Evolutionary conservation across 2,329 filamentous ascomycete species (phyloP).

Genomic region (Alternaria sp.): DNA sequence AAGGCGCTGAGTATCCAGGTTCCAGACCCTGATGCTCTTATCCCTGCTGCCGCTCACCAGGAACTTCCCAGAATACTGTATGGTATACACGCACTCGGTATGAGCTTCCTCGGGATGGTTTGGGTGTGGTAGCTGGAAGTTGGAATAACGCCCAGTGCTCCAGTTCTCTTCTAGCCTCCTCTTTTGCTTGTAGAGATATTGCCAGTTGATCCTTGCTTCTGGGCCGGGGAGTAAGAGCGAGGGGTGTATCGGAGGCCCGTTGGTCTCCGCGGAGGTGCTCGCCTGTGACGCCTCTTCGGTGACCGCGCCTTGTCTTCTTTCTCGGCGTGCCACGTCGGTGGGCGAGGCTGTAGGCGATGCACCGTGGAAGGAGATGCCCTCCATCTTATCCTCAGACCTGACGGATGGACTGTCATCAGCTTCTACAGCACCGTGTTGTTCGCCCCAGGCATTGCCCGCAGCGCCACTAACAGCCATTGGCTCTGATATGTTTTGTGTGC

Average conservation of each 20-base stretch:
- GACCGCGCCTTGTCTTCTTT: constrained; percentile 20
- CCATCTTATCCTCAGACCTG: constrained; percentile 46
- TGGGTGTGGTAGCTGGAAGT: constrained; percentile 91
- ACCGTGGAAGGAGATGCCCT: constrained; percentile 43
- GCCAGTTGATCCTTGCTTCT: constrained; percentile 80
- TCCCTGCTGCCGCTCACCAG: constrained; percentile 95
- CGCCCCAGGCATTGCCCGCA: constrained; percentile 47
- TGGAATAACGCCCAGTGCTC: constrained; percentile 79
- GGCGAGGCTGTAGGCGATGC: constrained; percentile 24
- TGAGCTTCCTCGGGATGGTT: constrained; percentile 82
- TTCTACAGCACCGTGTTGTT: constrained; percentile 57
- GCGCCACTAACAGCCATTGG: constrained; percentile 27
- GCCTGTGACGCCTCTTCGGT: constrained; percentile 14
- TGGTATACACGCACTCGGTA: constrained; percentile 89
- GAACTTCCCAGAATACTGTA: constrained; percentile 85
- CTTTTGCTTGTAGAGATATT: constrained; percentile 89
- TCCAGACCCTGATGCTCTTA: constrained; percentile 86
- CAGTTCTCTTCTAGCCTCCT: constrained; percentile 87
- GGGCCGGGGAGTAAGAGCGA: constrained; percentile 43
- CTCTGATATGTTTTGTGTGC: constrained; percentile 28
- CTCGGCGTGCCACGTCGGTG: constrained; percentile 20
- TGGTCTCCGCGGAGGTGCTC: background rate
- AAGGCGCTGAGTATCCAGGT: constrained; percentile 81
- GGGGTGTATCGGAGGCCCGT: constrained; percentile 36
- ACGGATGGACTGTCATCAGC: constrained; percentile 48